Evolutionary conservation across 495 filamentous ascomycete genomes (phyloP).

Genomic region (Annulohypoxylon stygium): DNA sequence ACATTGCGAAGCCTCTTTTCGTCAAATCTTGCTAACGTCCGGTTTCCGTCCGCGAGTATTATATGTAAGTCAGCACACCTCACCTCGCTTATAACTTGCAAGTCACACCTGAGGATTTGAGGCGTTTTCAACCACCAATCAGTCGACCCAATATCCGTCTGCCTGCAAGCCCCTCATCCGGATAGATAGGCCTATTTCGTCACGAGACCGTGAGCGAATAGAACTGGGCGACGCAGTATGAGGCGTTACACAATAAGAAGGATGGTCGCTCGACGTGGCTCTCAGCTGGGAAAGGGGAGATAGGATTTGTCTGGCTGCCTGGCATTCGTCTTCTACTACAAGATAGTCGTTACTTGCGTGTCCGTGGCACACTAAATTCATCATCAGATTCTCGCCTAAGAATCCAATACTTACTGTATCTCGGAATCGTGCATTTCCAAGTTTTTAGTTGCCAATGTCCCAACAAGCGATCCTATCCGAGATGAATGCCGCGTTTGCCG

Average conservation of each 20-base stretch:
- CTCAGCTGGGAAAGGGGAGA: conserved; percentile 18
- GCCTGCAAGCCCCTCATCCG: conserved; percentile 35
- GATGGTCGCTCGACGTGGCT: not conserved
- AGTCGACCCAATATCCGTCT: conserved; percentile 33
- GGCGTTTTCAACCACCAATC: conserved; percentile 31
- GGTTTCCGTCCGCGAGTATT: not conserved
- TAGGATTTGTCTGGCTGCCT: not conserved
- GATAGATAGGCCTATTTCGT: not conserved
- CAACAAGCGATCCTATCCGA: conserved; percentile 38
- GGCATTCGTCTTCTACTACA: not conserved
- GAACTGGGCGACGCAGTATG: not conserved
- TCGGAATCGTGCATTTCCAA: not conserved
- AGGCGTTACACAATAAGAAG: conserved; percentile 4
- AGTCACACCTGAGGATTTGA: conserved; percentile 7
- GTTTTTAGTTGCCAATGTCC: conserved; percentile 24
- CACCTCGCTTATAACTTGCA: conserved; percentile 3
- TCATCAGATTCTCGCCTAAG: not conserved
- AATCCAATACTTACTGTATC: not conserved
- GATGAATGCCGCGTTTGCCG: conserved; percentile 28
- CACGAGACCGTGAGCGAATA: conserved; percentile 17
- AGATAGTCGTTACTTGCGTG: not conserved
- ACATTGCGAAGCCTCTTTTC: conserved; percentile 2
- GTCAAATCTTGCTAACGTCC: not conserved
- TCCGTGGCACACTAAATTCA: conserved; percentile 11
- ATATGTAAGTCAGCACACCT: not conserved